These are phyloP conservation scores for Marsdenia floribunda DNA, from an alignment of 257 asterid genomes.

Conservation along the genomic window DNA sequence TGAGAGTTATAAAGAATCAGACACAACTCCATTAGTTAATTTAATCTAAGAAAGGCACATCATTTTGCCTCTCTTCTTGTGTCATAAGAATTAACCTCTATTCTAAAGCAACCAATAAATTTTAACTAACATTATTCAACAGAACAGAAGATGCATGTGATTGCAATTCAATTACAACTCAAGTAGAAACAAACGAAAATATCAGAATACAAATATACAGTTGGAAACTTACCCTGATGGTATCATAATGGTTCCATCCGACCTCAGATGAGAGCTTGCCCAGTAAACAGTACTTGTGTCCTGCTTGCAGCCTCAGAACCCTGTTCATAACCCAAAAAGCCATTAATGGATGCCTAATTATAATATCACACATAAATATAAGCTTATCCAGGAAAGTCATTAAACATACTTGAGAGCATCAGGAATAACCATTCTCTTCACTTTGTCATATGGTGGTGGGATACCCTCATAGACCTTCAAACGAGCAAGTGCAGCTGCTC, in stretches of 20 bases:
- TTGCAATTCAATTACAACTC: not conserved
- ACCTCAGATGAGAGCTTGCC: conserved; percentile 88
- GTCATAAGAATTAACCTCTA: not conserved
- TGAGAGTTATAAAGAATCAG: not conserved
- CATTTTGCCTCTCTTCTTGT: not conserved
- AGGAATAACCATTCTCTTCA: conserved; percentile 78
- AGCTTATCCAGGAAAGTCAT: not conserved
- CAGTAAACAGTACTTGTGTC: conserved; percentile 72
- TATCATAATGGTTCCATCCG: conserved; percentile 91
- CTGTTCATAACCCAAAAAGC: conserved; percentile 23
- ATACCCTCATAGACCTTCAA: conserved; percentile 78
- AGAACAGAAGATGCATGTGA: not conserved
- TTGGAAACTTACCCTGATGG: conserved; percentile 54
- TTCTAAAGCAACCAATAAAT: not conserved
- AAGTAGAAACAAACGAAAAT: not conserved
- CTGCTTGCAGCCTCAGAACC: conserved; percentile 89
- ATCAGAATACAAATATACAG: not conserved
- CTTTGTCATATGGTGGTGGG: conserved; percentile 80
- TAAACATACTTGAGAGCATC: conserved; percentile 74
- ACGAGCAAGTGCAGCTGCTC: conserved; percentile 86
- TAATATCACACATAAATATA: not conserved
- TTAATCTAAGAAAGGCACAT: not conserved
- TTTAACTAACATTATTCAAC: not conserved
- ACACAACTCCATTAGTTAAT: too few species aligned
- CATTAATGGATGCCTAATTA: not conserved